Percentiles rank a stretch among this genome's conserved stretches.
Evolutionary conservation across 345 rosid genomes (phyloP).

Genomic region (Hirschfeldia incana): DNA sequence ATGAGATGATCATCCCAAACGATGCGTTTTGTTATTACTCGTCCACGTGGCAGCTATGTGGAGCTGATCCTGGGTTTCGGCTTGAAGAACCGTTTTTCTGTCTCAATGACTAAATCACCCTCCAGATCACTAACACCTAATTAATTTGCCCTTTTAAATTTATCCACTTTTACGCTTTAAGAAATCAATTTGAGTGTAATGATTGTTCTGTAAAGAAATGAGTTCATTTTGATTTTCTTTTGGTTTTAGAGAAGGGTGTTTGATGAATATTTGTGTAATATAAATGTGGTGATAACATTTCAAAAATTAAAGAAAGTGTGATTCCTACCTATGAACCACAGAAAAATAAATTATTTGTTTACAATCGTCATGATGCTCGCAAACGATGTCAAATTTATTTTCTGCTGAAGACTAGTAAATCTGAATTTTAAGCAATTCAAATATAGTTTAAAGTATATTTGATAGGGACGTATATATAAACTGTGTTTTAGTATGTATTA

Average conservation of each 20-base stretch:
- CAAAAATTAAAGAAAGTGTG: background rate
- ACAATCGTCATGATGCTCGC: background rate
- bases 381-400: background rate
- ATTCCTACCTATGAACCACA: background rate
- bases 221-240: background rate
- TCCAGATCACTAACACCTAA: slow-evolving; percentile 28
- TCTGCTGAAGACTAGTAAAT: background rate
- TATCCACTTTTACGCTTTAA: background rate
- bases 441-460: background rate
- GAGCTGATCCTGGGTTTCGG: slow-evolving; percentile 58
- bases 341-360: background rate
- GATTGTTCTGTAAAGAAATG: background rate
- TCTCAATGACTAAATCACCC: slow-evolving; percentile 43
- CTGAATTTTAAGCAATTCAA: background rate
- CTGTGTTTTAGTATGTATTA: background rate
- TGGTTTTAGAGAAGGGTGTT: slow-evolving; percentile 7
- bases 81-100: slow-evolving; percentile 65
- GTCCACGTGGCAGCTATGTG: slow-evolving; percentile 67
- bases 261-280: slow-evolving; percentile 17
- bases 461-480: background rate
- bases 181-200: background rate
- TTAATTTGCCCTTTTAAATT: background rate
- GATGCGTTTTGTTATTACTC: slow-evolving; percentile 52
- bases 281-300: slow-evolving; percentile 6
- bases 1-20: slow-evolving; percentile 35